These are phyloP conservation scores for Yarrowia osloensis DNA, from an alignment of 805 yeast species.

Conservation along the genomic window DNA sequence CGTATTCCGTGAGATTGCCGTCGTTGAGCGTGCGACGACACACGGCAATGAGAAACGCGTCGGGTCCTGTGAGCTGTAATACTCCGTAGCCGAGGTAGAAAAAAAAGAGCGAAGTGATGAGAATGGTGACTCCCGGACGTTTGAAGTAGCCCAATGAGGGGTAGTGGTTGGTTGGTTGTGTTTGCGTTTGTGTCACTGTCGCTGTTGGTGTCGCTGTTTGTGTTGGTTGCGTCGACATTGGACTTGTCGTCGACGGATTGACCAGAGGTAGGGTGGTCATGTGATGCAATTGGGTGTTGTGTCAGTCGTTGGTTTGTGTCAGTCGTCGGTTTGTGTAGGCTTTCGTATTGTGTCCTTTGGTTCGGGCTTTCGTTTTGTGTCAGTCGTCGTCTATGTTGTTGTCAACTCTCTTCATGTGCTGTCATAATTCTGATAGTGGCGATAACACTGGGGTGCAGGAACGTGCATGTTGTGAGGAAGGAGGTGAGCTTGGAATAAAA, in stretches of 20 bases:
- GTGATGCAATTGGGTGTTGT: neutral
- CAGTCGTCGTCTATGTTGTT: too few species aligned
- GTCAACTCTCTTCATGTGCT: neutral
- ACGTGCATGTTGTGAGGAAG: too few species aligned
- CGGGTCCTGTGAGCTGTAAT: neutral
- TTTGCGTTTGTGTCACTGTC: neutral
- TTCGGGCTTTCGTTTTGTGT: too few species aligned
- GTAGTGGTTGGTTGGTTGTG: neutral
- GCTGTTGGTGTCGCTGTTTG: neutral
- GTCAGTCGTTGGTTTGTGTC: too few species aligned
- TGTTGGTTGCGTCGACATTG: neutral
- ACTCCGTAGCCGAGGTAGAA: conserved; percentile 27
- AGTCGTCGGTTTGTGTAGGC: too few species aligned
- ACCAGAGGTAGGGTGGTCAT: neutral
- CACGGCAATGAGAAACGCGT: conserved; percentile 13
- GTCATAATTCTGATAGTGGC: conserved; percentile 12
- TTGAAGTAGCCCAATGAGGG: conserved; percentile 1
- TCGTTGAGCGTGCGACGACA: conserved; percentile 12
- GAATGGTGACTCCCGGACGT: conserved; percentile 10
- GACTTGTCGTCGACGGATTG: neutral
- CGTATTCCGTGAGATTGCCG: neutral
- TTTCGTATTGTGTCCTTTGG: too few species aligned
- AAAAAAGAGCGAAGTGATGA: conserved; percentile 1
- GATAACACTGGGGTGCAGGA: conserved; percentile 22
- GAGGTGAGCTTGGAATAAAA: too few species aligned